These are phyloP conservation scores for Gonium pectorale DNA, from an alignment of 139 green algal genomes.

Conservation along the genomic window DNA sequence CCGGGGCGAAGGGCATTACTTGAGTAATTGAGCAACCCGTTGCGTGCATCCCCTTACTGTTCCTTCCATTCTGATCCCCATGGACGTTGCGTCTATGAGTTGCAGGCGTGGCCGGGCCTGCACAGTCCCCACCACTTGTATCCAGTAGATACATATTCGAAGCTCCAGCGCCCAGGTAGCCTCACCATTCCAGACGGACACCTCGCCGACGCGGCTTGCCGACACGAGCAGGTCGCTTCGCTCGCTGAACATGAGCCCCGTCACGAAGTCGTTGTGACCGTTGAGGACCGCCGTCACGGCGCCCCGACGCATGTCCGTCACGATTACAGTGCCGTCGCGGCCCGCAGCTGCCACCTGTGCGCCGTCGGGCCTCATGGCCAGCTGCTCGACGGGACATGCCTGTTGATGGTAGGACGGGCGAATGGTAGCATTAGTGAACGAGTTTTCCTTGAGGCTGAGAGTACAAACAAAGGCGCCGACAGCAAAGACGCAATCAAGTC, in stretches of 20 bases:
- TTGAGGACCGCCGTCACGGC: neutral
- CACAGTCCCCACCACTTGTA: no score
- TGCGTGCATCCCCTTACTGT: no score
- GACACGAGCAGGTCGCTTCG: conserved; percentile 16
- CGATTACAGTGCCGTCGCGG: conserved; percentile 34
- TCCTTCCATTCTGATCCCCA: no score
- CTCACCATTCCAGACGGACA: conserved; percentile 36
- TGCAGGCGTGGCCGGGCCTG: no score
- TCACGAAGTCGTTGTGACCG: conserved; percentile 38
- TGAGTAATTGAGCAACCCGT: no score
- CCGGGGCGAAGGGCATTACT: no score
- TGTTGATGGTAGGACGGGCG: neutral
- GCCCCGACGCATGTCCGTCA: conserved; percentile 16
- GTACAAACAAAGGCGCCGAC: no score
- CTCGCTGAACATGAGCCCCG: conserved; percentile 29
- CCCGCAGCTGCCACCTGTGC: conserved; percentile 18
- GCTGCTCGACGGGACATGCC: conserved; percentile 25
- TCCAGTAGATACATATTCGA: no score
- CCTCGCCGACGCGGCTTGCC: conserved; percentile 31
- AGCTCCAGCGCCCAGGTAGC: neutral
- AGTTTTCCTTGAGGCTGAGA: no score
- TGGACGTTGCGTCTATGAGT: no score
- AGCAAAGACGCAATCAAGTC: no score
- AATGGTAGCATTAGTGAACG: no score
- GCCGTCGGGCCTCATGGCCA: conserved; percentile 31